These are phyloP conservation scores for Vitellaria paradoxa DNA, from an alignment of 179 eudicot genomes.

Conservation along the genomic window DNA sequence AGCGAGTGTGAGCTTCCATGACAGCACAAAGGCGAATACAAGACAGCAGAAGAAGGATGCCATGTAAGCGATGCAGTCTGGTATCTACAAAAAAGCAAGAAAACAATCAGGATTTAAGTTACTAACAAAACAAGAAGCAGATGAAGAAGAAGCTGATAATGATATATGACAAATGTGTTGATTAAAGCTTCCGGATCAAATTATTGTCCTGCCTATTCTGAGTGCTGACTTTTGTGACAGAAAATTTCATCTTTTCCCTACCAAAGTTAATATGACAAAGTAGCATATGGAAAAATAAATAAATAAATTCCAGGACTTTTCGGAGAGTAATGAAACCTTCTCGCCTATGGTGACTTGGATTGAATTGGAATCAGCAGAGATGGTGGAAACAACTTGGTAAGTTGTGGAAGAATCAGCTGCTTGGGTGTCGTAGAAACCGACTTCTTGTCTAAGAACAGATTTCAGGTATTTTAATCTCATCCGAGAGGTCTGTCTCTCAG, in stretches of 20 bases:
- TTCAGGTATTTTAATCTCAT: slow-evolving; percentile 50
- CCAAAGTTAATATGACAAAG: too few relatives aligned
- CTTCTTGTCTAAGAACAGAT: slow-evolving; percentile 53
- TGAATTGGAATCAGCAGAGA: slow-evolving; percentile 44
- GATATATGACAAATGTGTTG: neutral
- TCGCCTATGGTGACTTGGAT: slow-evolving; percentile 49
- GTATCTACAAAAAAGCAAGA: slow-evolving; percentile 31
- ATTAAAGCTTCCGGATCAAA: too few relatives aligned
- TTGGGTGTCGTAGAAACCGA: slow-evolving; percentile 49
- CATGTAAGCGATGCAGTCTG: slow-evolving; percentile 44
- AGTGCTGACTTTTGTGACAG: too few relatives aligned
- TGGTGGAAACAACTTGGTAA: slow-evolving; percentile 45
- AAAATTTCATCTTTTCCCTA: too few relatives aligned
- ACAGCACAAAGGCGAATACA: slow-evolving; percentile 34
- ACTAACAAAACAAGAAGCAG: neutral
- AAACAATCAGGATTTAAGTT: neutral
- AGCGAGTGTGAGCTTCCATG: slow-evolving; percentile 51
- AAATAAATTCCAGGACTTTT: neutral
- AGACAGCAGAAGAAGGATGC: slow-evolving; percentile 46
- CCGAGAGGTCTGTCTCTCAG: slow-evolving; percentile 53
- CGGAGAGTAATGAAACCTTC: slow-evolving; percentile 26
- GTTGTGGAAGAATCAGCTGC: slow-evolving; percentile 43
- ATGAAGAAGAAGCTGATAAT: neutral
- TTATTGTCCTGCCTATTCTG: too few relatives aligned
- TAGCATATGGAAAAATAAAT: neutral